Base-by-base conservation (phyloP, 1,284 basidiomycete genomes). In the Trametes polyzona region DNA sequence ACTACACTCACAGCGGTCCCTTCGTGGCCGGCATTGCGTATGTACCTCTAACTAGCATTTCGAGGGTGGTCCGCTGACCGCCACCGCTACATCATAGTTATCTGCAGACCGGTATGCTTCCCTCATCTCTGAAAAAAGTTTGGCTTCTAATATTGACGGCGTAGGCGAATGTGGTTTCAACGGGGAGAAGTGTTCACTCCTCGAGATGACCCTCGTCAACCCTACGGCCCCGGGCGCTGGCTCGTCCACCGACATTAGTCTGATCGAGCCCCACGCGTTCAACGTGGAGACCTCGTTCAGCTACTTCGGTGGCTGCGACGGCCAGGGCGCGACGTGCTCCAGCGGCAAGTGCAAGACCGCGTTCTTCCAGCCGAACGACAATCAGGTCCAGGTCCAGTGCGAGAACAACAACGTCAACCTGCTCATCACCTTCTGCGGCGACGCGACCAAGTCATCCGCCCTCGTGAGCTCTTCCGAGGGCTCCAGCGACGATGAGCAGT, bases 181-280 rank as follows among this genome's bases (percentile, higher is more conserved):
- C 50, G 80, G 78, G 40, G 79, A 81, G 62, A 50, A 68, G 3
- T 81, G 80, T 48, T 59, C 71, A 2, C 62, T 77, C 29, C 10
- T 81, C 23, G 79, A 81, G 66, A 76, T 70, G 68, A 80, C 75
- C 26, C 68, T 81, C 54, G 68, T 66, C 51, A 78, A 81, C 64
- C 73, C 79, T 6, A 64, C 65, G 12, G 67, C 66, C 30, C 44
- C 67, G 2, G 78, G 79, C 2, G 69, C 73, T 57, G 79, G 79
- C 8, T 76, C 77, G 7, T 75, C 72, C 37, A 64, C 69, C n/a
- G 80, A 81, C 57, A 67, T 81, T 43, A 78, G 76, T 55, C 68
- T 81, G 61, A 81, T 81, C 41, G 1, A 62, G 1, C 76, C 77
- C 12, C 74, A 76, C 57, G 65, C 63, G 4, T 71, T 70, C 62